Base-by-base conservation (phyloP, 768 basidiomycete species). In the Chiua virens region DNA sequence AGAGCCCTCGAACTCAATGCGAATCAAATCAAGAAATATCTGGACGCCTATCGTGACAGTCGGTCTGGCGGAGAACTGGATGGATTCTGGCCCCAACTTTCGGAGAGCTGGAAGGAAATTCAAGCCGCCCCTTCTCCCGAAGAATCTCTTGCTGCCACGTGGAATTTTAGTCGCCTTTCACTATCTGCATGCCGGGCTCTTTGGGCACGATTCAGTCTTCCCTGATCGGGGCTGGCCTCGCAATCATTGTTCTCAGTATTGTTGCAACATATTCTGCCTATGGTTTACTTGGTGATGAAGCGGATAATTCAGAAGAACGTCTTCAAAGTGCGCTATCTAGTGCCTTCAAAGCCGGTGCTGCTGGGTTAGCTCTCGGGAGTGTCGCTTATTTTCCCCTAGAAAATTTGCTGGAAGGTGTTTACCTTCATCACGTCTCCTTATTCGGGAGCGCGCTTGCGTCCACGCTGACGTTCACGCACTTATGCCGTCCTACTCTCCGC, bases 131-230 rank as follows among this genome's bases (percentile, higher is more conserved):
- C 49, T 10, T 72, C 75, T 32, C 22, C 50, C 8, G 49, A 54
- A 5, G 51, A 55, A 15, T 49, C 54, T 15, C 40, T 69, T 32
- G 5, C 36, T 20, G 46, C 54, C 0, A 35, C 63, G 15, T 57
- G 55, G 56, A 58, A 50, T 14, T 69, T 70, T 35, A 65, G 64
- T 35, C 67, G 71, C 22, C 62, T 76, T 32, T 61, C 79, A 15
- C 59, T 75, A 11, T 71, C 77, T 1, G 79, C 79, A 3, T 95
- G 95, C 62, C 86, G 95, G 8, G 69, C 79, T 13, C 82, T 98
- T 48, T 99, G 97, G 97, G 96, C 97, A 1, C 91, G 92, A 61
- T 98, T 99, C 75, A 90, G 93, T 56, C 74, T 86, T 4, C 60
- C 2, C 74, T 90, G 14, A 98, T 98, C 79, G 68, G 73, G 5